A percentile compares a stretch with the other conserved stretches of the same genome.
phyloP scores from a whole-genome alignment of 169 alveolate species.

The Plasmodium ovale region DNA sequence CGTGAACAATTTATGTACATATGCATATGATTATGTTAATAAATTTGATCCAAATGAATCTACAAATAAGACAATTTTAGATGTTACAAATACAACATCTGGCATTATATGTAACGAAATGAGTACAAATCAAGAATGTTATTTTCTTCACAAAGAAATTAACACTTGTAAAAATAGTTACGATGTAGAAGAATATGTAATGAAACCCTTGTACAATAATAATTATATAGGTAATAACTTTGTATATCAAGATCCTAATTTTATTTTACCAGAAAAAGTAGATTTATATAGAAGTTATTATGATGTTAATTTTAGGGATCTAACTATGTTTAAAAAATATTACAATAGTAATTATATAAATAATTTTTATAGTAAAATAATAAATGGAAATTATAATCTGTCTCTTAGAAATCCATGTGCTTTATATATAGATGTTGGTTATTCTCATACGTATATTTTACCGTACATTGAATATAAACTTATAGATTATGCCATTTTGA shows the following conservation, averaged over 20 bases:
- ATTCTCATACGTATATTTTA: slow-evolving; percentile 84
- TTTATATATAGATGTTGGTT: slow-evolving; percentile 90
- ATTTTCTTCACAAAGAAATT: not conserved
- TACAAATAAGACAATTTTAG: not conserved
- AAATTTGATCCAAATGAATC: not conserved
- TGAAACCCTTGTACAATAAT: slow-evolving; percentile 10
- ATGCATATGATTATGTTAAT: not conserved
- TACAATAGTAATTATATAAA: slow-evolving; percentile 45
- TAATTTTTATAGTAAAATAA: slow-evolving; percentile 21
- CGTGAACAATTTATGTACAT: not conserved
- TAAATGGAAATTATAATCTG: slow-evolving; percentile 56
- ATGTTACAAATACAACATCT: not conserved
- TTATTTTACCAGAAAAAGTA: slow-evolving; percentile 40
- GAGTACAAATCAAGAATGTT: not conserved
- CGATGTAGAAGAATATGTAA: too few relatives aligned
- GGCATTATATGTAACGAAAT: too few relatives aligned
- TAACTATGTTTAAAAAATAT: slow-evolving; percentile 24
- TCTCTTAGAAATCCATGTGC: slow-evolving; percentile 83
- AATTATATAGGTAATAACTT: slow-evolving; percentile 55
- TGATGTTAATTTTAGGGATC: slow-evolving; percentile 37
- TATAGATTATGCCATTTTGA: slow-evolving; percentile 86
- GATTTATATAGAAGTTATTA: slow-evolving; percentile 45
- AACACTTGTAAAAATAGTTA: too few relatives aligned
- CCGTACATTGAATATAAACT: slow-evolving; percentile 87
- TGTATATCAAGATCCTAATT: slow-evolving; percentile 46